Evolutionary conservation across 805 yeast species (phyloP).

Genomic region (Saturnispora sanitii): DNA sequence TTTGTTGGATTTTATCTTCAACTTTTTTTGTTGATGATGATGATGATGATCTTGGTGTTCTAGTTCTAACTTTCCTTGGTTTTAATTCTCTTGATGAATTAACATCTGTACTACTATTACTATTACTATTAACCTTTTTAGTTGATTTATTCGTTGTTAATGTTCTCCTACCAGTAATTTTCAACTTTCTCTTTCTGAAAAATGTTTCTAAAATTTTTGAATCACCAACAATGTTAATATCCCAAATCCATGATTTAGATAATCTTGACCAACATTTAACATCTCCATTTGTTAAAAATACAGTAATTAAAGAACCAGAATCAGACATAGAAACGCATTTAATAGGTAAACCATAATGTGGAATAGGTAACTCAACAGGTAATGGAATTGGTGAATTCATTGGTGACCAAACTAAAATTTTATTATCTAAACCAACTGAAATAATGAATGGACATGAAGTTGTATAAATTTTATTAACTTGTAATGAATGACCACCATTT

Average conservation of each 20-base stretch:
- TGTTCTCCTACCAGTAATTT: conserved; percentile 30
- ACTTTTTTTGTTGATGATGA: no score
- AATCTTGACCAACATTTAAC: conserved; percentile 54
- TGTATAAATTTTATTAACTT: conserved; percentile 50
- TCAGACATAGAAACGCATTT: conserved; percentile 46
- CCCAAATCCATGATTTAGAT: conserved; percentile 50
- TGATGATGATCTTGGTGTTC: no score
- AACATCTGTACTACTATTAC: not conserved
- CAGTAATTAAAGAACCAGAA: conserved; percentile 48
- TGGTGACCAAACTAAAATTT: conserved; percentile 67
- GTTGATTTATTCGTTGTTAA: conserved; percentile 16
- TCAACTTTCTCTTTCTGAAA: conserved; percentile 41
- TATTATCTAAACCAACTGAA: conserved; percentile 66
- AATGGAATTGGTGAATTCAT: conserved; percentile 36
- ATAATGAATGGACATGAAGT: conserved; percentile 58
- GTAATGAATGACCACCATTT: conserved; percentile 45
- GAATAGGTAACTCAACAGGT: conserved; percentile 35
- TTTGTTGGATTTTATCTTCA: not conserved
- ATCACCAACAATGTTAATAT: conserved; percentile 30
- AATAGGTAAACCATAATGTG: conserved; percentile 50
- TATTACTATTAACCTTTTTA: not conserved
- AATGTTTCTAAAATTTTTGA: conserved; percentile 43
- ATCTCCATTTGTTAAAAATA: conserved; percentile 42
- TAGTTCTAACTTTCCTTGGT: not conserved
- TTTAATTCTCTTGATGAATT: not conserved